Evolutionary conservation across 2,329 filamentous ascomycete species (phyloP), one percentile per base, ranked within the genome.

Genomic region (Microdochium nivale): DNA sequence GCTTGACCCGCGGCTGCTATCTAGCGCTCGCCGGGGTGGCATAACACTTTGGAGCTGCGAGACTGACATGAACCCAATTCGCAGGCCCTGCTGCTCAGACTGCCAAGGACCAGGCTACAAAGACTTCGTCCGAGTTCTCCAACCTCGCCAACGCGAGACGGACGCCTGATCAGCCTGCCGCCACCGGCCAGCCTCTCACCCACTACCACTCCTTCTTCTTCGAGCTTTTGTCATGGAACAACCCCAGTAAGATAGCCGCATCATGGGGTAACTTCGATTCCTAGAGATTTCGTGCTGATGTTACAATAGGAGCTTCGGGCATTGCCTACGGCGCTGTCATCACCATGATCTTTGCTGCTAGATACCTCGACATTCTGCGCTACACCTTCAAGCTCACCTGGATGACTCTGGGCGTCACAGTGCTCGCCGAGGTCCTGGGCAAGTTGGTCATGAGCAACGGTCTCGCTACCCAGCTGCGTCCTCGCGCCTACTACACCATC

Each of bases 201-300:
- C 81, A 85, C 68, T 87, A 86, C 66, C 83, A 87, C 71, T 86
- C 82, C 16, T 81, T 86, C 70, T 87, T 87, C 69, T 79, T 77
- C 49, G 81, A 84, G 66, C 75, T 87, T 52, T 72, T 87, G 55
- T 86, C 83, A 58, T 87, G 84, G 81, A 76, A 84, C 64, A 83
- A 84, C 65, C 81, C 81, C 64, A 78, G 81, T 83, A 74, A 63
- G 78, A 74, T 25, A 37, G 7, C 33, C 7, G 14, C 33, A 19
- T 33, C 30, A 37, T 24, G 8, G 8, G 21, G 14, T 44, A 19
- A 30, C 23, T 37, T 24, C 40, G n/a, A 19, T 23, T 21, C 19
- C 3, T 7, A 7, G 19, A 19, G 7, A 4, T 19, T 19, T 43
- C 19, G 37, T 60, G 50, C 60, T 65, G 54, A 66, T 62, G 58